phyloP scores from a whole-genome alignment of 768 basidiomycete genomes.

The Termitomyces sp. region DNA sequence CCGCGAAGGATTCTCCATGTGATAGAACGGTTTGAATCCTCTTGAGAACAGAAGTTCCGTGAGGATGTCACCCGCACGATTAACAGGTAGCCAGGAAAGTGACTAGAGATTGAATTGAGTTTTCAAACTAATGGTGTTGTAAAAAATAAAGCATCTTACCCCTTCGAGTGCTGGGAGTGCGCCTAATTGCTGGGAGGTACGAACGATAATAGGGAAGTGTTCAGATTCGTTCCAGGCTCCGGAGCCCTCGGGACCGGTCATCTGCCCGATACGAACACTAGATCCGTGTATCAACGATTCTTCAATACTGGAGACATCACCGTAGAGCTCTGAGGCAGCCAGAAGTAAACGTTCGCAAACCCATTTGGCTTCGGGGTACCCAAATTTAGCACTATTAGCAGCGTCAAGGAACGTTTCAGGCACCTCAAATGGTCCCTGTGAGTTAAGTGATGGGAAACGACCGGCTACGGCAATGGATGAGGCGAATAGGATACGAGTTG shows the following conservation, averaged over 20 bases:
- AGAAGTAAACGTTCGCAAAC: conserved; percentile 30
- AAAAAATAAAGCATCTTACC: conserved; percentile 15
- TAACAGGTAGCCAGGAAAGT: conserved; percentile 33
- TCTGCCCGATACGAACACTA: conserved; percentile 31
- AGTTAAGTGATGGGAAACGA: conserved; percentile 24
- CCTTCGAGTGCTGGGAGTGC: conserved; percentile 27
- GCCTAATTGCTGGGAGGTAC: conserved; percentile 23
- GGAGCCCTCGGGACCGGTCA: conserved; percentile 32
- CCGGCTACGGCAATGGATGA: conserved; percentile 33
- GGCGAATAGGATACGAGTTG: conserved; percentile 32
- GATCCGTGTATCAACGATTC: conserved; percentile 19
- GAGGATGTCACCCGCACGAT: conserved; percentile 26
- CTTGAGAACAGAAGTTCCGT: conserved; percentile 28
- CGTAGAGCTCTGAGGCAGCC: conserved; percentile 25
- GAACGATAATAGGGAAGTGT: conserved; percentile 32
- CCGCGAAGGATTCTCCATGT: conserved; percentile 33
- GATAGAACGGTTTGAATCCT: conserved; percentile 6
- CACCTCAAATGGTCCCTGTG: conserved; percentile 24
- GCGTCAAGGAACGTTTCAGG: conserved; percentile 29
- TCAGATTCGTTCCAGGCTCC: conserved; percentile 36
- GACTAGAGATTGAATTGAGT: conserved; percentile 19
- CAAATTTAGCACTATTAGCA: conserved; percentile 21
- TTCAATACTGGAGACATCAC: conserved; percentile 10
- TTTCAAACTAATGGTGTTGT: neutral
- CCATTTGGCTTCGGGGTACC: conserved; percentile 36